Evolutionary conservation across 225 moss, liverwort and hornwort species (phyloP).

Genomic region (Thuidium tamariscinum): DNA sequence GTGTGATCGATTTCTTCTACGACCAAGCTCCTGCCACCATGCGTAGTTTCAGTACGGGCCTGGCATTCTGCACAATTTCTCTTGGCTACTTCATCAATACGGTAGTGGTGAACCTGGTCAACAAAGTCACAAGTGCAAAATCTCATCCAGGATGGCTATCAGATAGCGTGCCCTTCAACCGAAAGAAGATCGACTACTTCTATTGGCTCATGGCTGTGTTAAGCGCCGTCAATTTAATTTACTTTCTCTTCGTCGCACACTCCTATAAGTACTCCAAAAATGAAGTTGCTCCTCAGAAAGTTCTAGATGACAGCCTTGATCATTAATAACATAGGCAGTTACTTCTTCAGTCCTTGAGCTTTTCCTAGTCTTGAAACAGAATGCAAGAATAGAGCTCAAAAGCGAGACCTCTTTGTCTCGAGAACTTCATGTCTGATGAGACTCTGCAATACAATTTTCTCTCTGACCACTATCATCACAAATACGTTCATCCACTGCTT

Average conservation of each 20-base stretch:
- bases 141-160: conserved; percentile 17
- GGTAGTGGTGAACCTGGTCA: conserved; percentile 13
- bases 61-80: conserved; percentile 33
- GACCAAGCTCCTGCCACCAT: conserved; percentile 45
- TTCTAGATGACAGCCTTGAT: neutral
- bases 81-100: conserved; percentile 29
- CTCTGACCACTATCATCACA: neutral
- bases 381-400: neutral
- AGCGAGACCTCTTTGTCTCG: neutral
- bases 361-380: neutral
- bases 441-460: neutral
- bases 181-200: conserved; percentile 13
- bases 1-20: conserved; percentile 53
- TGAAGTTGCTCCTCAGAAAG: neutral
- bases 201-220: conserved; percentile 23
- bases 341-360: neutral
- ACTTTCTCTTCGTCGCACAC: conserved; percentile 1
- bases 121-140: neutral
- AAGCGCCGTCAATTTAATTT: conserved; percentile 2
- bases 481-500: neutral
- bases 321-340: neutral
- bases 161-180: conserved; percentile 16
- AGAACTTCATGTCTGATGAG: neutral
- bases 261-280: neutral
- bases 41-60: conserved; percentile 41